Base-by-base conservation (phyloP, 305 asterid species). In the Solanum hybrid region DNA sequence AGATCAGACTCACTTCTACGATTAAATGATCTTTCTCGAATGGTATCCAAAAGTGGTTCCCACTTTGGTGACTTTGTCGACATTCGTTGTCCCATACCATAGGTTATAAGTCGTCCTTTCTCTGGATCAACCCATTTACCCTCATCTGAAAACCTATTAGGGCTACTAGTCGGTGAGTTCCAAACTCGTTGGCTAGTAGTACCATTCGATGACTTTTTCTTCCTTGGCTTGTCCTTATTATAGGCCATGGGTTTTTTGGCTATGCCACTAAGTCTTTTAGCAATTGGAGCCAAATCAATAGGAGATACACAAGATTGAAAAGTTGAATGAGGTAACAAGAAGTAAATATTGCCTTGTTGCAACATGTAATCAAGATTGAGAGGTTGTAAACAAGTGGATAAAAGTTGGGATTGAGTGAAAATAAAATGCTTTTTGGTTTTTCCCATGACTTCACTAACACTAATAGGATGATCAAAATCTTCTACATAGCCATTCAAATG, bases 1-100 rank as follows among this genome's bases (percentile, higher is more conserved):
- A 90, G 36, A 86, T 94, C 94, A 1, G 95, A 94, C 87, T 95
- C 97, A 71, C 94, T 95, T 85, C 95, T 91, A 84, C 94, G 69
- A 82, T 92, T 89, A 38, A 96, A 94, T 4, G 96, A 94, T 79
- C 85, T 91, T 90, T 95, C 98, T 16, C 93, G 87, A 32, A 96
- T 95, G 4, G 96, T 94, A 7, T 93, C 92, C 89, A 96, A 88
- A 86, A 92, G 51, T 7, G 98, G 97, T 91, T 92, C 93, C 98
- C 98, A 95, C 4, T 92, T 77, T 46, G 90, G 73, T 17, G 90
- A 89, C 26, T 89, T 89, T 2, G 91, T 78, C 1, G 91, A 90
- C 17, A 35, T 35, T n/a, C 46, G 88, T 9, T 85, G 64, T 92
- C 69, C 37, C n/a, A 82, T 89, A 37, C 71, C 37, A 42, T 27